These are phyloP conservation scores for Bryoglossum gracile DNA, from an alignment of 495 filamentous ascomycete genomes.

Conservation along the genomic window DNA sequence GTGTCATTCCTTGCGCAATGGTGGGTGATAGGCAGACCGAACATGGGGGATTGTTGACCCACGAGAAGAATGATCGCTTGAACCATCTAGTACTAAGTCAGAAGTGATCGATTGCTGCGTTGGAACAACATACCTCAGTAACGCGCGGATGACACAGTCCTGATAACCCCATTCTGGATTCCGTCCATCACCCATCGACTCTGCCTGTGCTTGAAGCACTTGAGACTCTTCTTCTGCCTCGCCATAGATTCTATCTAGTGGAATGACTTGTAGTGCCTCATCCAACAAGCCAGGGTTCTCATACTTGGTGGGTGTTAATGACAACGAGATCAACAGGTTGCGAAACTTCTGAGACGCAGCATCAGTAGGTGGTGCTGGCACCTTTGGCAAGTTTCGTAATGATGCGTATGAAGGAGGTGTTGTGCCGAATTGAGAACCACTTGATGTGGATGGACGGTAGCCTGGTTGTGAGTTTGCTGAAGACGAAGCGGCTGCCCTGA, in stretches of 20 bases:
- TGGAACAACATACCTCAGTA: conserved; percentile 57
- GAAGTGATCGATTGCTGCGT: conserved; percentile 7
- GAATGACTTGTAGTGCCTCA: conserved; percentile 79
- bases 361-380: conserved; percentile 72
- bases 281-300: conserved; percentile 96
- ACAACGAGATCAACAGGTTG: conserved; percentile 72
- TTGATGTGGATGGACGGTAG: conserved; percentile 36
- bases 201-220: conserved; percentile 77
- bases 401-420: conserved; percentile 58
- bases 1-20: conserved; percentile 68
- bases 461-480: conserved; percentile 26
- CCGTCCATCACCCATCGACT: conserved; percentile 65
- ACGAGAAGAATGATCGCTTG: conserved; percentile 87
- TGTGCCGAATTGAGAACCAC: conserved; percentile 20
- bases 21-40: conserved; percentile 76
- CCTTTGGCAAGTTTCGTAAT: conserved; percentile 66
- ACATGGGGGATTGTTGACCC: conserved; percentile 92
- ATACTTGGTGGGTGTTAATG: conserved; percentile 80
- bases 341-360: conserved; percentile 70
- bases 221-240: conserved; percentile 92
- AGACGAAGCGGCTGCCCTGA: conserved; percentile 26
- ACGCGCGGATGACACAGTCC: conserved; percentile 88
- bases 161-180: conserved; percentile 96
- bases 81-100: conserved; percentile 67
- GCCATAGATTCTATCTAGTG: conserved; percentile 84